phyloP scores from a whole-genome alignment of 2,329 filamentous ascomycete species.

The Xylaria sp. region DNA sequence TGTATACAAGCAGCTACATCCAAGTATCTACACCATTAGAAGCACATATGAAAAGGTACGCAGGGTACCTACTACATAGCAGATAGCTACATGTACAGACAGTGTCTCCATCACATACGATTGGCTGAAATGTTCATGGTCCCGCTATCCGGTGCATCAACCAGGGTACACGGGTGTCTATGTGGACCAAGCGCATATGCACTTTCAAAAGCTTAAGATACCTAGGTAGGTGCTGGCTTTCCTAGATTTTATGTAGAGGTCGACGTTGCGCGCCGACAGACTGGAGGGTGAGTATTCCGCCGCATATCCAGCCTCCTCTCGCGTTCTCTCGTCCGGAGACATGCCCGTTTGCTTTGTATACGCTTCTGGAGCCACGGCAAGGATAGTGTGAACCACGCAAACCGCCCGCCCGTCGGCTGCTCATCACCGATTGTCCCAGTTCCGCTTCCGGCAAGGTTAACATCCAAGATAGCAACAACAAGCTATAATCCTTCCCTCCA shows the following conservation, averaged over 20 bases:
- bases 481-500: not conserved
- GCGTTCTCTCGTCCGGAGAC: slow-evolving; percentile 1
- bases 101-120: not conserved
- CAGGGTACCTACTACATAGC: too few relatives aligned
- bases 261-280: slow-evolving; percentile 10
- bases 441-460: not conserved
- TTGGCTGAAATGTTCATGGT: not conserved
- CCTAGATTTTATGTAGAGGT: slow-evolving; percentile 13
- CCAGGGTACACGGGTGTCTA: slow-evolving; percentile 20
- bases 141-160: slow-evolving; percentile 9
- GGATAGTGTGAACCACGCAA: slow-evolving; percentile 4
- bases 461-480: not conserved
- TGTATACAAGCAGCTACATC: too few relatives aligned
- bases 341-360: slow-evolving; percentile 3
- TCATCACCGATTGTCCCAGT: not conserved
- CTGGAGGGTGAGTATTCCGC: not conserved
- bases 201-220: slow-evolving; percentile 1
- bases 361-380: not conserved
- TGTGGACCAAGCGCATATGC: slow-evolving; percentile 1
- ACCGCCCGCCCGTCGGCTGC: not conserved
- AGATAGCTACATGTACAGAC: too few relatives aligned
- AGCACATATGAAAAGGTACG: too few relatives aligned
- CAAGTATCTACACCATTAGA: not conserved
- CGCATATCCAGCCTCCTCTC: not conserved
- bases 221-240: slow-evolving; percentile 10